Base-by-base conservation (phyloP, 139 green algal species). In the Marvania coccoides region DNA sequence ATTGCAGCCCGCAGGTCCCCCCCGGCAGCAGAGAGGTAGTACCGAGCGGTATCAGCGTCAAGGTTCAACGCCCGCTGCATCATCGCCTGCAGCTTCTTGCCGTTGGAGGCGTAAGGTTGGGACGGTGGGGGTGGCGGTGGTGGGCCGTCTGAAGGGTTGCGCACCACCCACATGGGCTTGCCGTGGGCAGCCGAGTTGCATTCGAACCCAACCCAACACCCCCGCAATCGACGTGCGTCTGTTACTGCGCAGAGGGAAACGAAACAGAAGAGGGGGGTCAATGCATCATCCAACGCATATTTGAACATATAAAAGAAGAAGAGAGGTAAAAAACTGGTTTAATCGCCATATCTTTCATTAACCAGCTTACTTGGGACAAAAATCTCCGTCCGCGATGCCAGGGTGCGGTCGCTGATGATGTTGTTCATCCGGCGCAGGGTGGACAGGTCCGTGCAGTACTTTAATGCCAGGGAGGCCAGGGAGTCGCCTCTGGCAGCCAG, bases 371-470 rank as follows among this genome's bases (percentile, higher is more conserved):
- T 71, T 61, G 77, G 77, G 29, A 83, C 51, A 69, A 57, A 81
- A 0, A 83, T 40, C 2, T 65, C 12, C 7, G 60, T 63, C 24
- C 77, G 35, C 1, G 77, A 78, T 28, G 67, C 34, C 30, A 83
- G 66, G 6, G 47, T 63, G 28, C 75, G 68, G 19, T 83, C 67
- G 14, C 37, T 63, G 29, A 78, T 73, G 31, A 83, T 37, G 73
- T 83, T 81, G 65, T 83, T 83, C 2, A 75, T 33, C 1, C 65
- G 55, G 53, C 68, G 75, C 13, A 82, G 40, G 26, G 47, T 34
- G 1, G 67, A 57, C 15, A 81, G 56, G 34, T 68, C 61, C 5
- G 39, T 56, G n/a, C n/a, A n/a, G n/a, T n/a, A 57, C 9, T 57
- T 57, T 26, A 57, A 57, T 57, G 29, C 47, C 47, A 57, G 29